These are phyloP conservation scores for Diaporthe citriasiana DNA, from an alignment of 2,329 filamentous ascomycete species.

Conservation along the genomic window DNA sequence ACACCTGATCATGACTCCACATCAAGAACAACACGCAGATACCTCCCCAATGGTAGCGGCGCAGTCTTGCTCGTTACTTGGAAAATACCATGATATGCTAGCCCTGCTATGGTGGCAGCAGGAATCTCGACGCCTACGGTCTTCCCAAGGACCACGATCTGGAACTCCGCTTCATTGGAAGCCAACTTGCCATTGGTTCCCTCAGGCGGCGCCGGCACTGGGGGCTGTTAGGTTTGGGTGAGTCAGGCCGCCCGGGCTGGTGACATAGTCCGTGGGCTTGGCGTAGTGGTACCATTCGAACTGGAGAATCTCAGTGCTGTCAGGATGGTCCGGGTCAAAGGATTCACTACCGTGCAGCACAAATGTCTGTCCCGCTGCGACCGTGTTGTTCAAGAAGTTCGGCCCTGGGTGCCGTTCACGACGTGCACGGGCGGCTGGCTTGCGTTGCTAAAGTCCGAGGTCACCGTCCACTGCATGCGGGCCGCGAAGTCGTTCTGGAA, in stretches of 20 bases:
- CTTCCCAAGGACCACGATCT: background rate
- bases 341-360: background rate
- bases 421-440: conserved; percentile 32
- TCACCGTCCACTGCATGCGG: conserved; percentile 50
- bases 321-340: background rate
- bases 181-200: background rate
- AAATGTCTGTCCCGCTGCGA: background rate
- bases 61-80: conserved; percentile 3
- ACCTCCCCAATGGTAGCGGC: background rate
- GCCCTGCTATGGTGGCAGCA: background rate
- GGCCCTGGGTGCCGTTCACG: conserved; percentile 1
- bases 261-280: background rate
- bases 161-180: background rate
- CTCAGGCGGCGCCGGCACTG: background rate
- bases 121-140: background rate
- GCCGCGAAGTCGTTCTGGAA: conserved; percentile 53
- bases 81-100: conserved; percentile 2
- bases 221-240: background rate
- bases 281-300: background rate
- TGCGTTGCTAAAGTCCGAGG: conserved; percentile 41
- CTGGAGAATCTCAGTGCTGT: background rate
- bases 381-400: background rate
- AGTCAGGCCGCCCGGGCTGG: background rate
- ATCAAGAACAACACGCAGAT: conserved; percentile 1
- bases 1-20: background rate